Evolutionary conservation across 2,329 filamentous ascomycete genomes (phyloP), one percentile per base, ranked within the genome.

Genomic region (Colletotrichum sp.): DNA sequence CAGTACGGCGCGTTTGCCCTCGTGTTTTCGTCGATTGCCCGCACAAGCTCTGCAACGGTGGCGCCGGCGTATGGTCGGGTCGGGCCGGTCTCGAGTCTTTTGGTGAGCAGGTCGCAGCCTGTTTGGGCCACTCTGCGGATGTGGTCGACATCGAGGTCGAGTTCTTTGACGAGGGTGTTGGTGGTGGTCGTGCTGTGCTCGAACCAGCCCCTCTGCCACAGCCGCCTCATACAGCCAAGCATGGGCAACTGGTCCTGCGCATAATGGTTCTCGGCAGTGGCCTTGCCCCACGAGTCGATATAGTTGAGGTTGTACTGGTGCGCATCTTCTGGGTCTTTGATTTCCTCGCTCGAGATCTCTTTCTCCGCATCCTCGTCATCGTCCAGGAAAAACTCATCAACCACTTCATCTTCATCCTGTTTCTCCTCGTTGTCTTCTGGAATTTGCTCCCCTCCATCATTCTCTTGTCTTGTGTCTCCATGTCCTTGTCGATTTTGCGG

Each of bases 191-290:
- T 19, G 3, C 16, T 61, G 48, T 48, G 44, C n/a, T 22, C 44
- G n/a, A 71, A 57, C 55, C 66, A 74, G 59, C 12, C 67, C 48
- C 36, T 32, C 6, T 48, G 57, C 71, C 67, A 65, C 4, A 74
- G 30, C 12, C n/a, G 27, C 3, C 71, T 30, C 71, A 74, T 74
- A 39, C 57, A 30, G 16, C 67, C 71, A 2, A 44, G 59, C 71
- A 74, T 74, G 15, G 66, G 25, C 28, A 74, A 30, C 30, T 65
- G 71, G 59, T 74, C 67, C 13, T 74, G 57, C 1, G 71, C 66
- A 15, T 25, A 15, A 16, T 72, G 64, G 19, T 61, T 52, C 5
- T 68, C 9, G 16, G 52, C 70, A n/a, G 61, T 30, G 22, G 13
- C 44, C 7, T 34, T 30, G 8, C 36, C 70, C 64, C 70, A 52